Percentiles rank a stretch among this genome's conserved stretches.
Conservation (phyloP, 805 yeast genomes). For the Tetrapisispora iriomotensis region DNA sequence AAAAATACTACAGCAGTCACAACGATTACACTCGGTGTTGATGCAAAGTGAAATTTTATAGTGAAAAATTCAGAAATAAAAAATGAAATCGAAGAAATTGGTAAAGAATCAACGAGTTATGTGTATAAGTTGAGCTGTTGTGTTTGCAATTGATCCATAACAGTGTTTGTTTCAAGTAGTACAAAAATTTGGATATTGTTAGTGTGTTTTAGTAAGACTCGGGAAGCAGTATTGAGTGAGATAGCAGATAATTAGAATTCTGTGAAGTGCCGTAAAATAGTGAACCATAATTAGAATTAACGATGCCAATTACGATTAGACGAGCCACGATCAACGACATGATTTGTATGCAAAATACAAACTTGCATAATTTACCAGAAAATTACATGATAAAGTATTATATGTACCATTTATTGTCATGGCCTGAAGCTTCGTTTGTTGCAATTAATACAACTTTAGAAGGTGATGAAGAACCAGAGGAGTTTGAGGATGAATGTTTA, state of each 20-base stretch:
- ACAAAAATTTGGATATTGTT: too few relatives aligned
- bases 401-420: constrained; percentile 83
- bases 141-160: too few relatives aligned
- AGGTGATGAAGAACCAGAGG: constrained; percentile 8
- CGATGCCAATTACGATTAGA: constrained; percentile 79
- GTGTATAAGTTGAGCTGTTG: too few relatives aligned
- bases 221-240: background rate
- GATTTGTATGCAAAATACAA: constrained; percentile 94
- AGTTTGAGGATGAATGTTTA: constrained; percentile 13
- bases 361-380: constrained; percentile 85
- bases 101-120: too few relatives aligned
- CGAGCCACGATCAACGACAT: constrained; percentile 79
- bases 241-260: background rate
- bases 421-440: constrained; percentile 97
- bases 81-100: too few relatives aligned
- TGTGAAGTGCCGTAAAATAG: too few relatives aligned
- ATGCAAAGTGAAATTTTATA: too few relatives aligned
- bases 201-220: too few relatives aligned
- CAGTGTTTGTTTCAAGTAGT: too few relatives aligned
- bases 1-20: too few relatives aligned
- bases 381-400: constrained; percentile 88
- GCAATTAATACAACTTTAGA: constrained; percentile 62
- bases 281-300: background rate
- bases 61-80: too few relatives aligned
- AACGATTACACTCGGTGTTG: too few relatives aligned